These are phyloP conservation scores for Penicillium soppii DNA, from an alignment of 495 filamentous ascomycete genomes.

Conservation along the genomic window DNA sequence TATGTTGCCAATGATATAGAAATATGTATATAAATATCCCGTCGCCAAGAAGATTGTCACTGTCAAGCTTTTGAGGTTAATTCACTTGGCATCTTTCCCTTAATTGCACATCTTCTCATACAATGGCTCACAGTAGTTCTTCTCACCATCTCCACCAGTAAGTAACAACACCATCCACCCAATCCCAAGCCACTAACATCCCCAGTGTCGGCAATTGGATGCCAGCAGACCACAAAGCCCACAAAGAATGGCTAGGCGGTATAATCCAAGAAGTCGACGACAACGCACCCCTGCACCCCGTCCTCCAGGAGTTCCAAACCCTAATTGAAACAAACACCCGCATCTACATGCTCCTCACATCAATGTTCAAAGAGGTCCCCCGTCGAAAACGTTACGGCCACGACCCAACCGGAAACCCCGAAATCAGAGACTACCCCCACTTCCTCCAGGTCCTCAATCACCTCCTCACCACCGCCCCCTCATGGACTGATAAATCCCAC, in stretches of 20 bases:
- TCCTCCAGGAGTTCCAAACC: conserved; percentile 41
- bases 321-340: conserved; percentile 46
- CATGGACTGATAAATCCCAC: conserved; percentile 53
- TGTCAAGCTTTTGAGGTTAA: too few relatives aligned
- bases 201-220: conserved; percentile 37
- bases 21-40: too few relatives aligned
- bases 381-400: conserved; percentile 50
- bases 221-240: conserved; percentile 28
- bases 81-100: too few relatives aligned
- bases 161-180: not conserved
- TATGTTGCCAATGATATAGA: too few relatives aligned
- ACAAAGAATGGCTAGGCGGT: conserved; percentile 36
- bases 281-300: conserved; percentile 28
- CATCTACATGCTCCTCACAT: conserved; percentile 35
- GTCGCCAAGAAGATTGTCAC: too few relatives aligned
- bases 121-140: not conserved
- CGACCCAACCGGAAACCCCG: conserved; percentile 58
- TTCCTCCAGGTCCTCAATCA: conserved; percentile 66
- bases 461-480: conserved; percentile 59
- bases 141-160: conserved; percentile 18
- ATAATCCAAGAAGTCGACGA: conserved; percentile 33
- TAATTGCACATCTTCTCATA: too few relatives aligned
- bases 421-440: conserved; percentile 63
- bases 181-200: not conserved
- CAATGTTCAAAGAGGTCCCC: conserved; percentile 71